Conservation (phyloP, 164 flowering plant species). For the Euptelea pleiosperma region DNA sequence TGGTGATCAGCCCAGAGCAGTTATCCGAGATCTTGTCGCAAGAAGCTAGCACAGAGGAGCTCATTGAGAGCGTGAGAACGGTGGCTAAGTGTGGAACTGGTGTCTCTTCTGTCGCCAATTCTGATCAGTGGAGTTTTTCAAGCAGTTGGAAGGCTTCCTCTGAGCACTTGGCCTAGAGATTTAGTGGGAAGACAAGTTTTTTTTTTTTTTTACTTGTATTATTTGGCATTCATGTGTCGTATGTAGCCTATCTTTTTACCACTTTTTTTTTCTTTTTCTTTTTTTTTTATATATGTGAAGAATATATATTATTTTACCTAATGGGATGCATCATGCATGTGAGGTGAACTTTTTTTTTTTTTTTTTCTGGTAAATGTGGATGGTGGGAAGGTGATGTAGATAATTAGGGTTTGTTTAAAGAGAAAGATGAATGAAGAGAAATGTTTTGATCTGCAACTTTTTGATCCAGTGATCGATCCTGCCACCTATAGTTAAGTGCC, state of each 20-base stretch:
- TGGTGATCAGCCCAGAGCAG: conserved; percentile 71
- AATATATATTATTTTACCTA: too few species aligned
- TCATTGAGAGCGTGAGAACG: conserved; percentile 74
- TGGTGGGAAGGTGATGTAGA: too few species aligned
- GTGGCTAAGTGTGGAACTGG: conserved; percentile 72
- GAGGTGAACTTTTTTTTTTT: neutral
- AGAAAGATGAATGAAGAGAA: too few species aligned
- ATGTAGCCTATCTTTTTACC: too few species aligned
- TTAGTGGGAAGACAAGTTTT: neutral
- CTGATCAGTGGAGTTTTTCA: conserved; percentile 72
- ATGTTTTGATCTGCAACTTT: too few species aligned
- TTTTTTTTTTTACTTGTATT: neutral
- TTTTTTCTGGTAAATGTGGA: neutral
- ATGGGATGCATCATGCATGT: neutral
- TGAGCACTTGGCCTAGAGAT: conserved; percentile 25
- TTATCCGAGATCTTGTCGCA: conserved; percentile 66
- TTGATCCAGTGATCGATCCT: too few species aligned
- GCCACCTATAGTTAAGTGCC: too few species aligned
- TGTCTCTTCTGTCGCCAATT: conserved; percentile 35
- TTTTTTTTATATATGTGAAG: too few species aligned
- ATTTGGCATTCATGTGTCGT: neutral
- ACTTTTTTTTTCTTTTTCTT: too few species aligned
- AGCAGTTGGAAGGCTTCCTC: conserved; percentile 56
- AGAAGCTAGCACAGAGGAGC: conserved; percentile 55
- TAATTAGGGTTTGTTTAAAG: too few species aligned